A percentile compares a stretch with the other conserved stretches of the same genome.
Evolutionary conservation across 495 filamentous ascomycete genomes (phyloP).

Genomic region (Hyaloscypha bicolor): DNA sequence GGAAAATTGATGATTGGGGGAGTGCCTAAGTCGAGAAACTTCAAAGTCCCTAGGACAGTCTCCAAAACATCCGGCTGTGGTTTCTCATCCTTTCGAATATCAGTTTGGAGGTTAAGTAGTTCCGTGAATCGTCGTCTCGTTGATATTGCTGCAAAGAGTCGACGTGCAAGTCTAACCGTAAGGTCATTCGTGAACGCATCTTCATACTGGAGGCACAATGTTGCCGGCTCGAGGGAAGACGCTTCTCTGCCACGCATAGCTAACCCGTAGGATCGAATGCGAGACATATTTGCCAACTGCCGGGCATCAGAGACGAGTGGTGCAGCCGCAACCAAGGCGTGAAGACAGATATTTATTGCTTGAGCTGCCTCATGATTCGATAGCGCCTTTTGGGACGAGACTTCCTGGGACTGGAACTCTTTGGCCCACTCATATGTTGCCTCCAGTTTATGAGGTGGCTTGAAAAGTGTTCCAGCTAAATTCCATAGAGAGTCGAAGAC

Average conservation of each 20-base stretch:
- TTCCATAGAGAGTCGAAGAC: conserved; percentile 80
- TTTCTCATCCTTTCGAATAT: conserved; percentile 27
- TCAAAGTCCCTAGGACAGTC: conserved; percentile 49
- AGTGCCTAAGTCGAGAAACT: conserved; percentile 44
- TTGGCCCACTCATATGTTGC: conserved; percentile 38
- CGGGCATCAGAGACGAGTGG: conserved; percentile 47
- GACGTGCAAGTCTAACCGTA: conserved; percentile 51
- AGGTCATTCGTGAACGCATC: conserved; percentile 55
- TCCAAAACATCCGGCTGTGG: conserved; percentile 47
- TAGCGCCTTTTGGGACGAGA: conserved; percentile 38
- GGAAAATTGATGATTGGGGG: conserved; percentile 47
- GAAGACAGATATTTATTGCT: conserved; percentile 54
- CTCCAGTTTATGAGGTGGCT: conserved; percentile 61
- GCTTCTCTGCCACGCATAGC: conserved; percentile 40
- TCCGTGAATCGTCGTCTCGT: conserved; percentile 50
- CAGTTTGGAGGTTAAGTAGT: conserved; percentile 34
- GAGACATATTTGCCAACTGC: conserved; percentile 52
- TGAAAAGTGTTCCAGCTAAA: conserved; percentile 67
- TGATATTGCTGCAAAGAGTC: conserved; percentile 52
- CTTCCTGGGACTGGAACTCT: conserved; percentile 29
- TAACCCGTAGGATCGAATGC: conserved; percentile 49
- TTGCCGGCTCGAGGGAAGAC: conserved; percentile 20
- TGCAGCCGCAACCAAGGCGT: conserved; percentile 53
- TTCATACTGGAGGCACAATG: conserved; percentile 55
- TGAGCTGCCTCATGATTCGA: conserved; percentile 46